These are phyloP conservation scores for Sarocladium strictum DNA, from an alignment of 2,329 filamentous ascomycete species.

Conservation along the genomic window DNA sequence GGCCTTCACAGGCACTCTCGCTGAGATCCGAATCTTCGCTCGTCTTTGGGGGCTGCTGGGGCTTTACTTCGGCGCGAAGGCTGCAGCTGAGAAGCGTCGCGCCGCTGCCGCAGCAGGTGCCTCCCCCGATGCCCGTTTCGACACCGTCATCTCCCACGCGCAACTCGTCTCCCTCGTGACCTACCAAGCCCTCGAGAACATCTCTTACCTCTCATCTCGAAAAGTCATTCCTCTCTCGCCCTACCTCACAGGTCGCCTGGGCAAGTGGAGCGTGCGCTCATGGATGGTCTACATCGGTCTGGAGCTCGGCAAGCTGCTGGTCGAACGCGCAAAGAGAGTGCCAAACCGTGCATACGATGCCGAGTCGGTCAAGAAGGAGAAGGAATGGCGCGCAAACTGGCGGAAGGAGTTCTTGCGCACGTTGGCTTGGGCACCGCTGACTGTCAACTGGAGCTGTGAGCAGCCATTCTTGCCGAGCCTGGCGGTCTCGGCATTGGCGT, in stretches of 20 bases:
- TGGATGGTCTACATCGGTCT: constrained; percentile 75
- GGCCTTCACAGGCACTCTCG: constrained; percentile 34
- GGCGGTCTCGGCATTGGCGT: constrained; percentile 34
- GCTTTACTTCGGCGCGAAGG: constrained; percentile 62
- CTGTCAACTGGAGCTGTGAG: constrained; percentile 74
- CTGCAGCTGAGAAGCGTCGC: constrained; percentile 17
- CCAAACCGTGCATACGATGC: constrained; percentile 22
- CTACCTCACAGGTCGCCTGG: constrained; percentile 54
- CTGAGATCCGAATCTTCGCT: constrained; percentile 65
- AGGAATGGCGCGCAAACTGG: constrained; percentile 45
- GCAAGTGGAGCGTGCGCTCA: constrained; percentile 68
- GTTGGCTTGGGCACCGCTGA: constrained; percentile 73
- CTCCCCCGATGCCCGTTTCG: constrained; percentile 28
- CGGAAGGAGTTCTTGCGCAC: constrained; percentile 64
- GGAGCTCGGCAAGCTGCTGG: constrained; percentile 62
- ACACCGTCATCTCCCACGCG: constrained; percentile 51
- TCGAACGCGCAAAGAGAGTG: constrained; percentile 36
- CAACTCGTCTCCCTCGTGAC: constrained; percentile 62
- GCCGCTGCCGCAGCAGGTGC: constrained; percentile 28
- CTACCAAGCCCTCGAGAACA: constrained; percentile 81
- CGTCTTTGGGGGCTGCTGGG: constrained; percentile 73
- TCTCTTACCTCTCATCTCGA: constrained; percentile 68
- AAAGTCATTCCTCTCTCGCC: constrained; percentile 58
- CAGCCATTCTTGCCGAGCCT: constrained; percentile 36
- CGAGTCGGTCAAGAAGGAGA: constrained; percentile 20